Conservation (phyloP, 108 stramenopile genomes). For the Parietichytrium sp. region DNA sequence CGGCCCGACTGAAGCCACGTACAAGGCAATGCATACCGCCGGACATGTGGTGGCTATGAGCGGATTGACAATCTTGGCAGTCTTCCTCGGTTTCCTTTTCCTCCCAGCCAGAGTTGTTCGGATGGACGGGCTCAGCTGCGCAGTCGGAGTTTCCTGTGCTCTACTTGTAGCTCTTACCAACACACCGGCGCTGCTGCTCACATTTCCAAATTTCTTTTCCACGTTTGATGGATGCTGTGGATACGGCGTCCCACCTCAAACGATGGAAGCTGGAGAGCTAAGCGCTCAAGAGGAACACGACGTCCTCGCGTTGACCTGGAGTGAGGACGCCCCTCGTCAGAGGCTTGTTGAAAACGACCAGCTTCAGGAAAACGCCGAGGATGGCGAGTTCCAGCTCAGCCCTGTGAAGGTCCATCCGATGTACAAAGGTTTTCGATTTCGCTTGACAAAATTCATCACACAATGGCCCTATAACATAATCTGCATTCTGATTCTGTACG, state of each 20-base stretch:
- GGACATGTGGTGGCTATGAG: slow-evolving; percentile 20
- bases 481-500: neutral
- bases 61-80: neutral
- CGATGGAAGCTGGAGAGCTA: too few species aligned
- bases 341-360: too few species aligned
- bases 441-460: neutral
- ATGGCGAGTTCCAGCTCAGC: too few species aligned
- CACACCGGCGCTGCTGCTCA: neutral
- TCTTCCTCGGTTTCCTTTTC: slow-evolving; percentile 19
- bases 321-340: too few species aligned
- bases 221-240: neutral
- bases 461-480: neutral
- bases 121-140: neutral
- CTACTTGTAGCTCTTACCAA: neutral
- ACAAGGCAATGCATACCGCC: neutral
- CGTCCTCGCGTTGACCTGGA: too few species aligned
- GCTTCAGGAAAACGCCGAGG: too few species aligned
- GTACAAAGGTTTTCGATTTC: slow-evolving; percentile 9
- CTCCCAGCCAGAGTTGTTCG: neutral
- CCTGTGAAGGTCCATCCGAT: slow-evolving; percentile 33
- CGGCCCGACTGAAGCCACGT: neutral
- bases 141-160: neutral
- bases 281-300: too few species aligned
- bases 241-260: neutral
- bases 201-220: neutral